Percentiles rank a stretch among this genome's conserved stretches.
phyloP scores from a whole-genome alignment of 306 rosid species.

The Trichosanthes truncata region DNA sequence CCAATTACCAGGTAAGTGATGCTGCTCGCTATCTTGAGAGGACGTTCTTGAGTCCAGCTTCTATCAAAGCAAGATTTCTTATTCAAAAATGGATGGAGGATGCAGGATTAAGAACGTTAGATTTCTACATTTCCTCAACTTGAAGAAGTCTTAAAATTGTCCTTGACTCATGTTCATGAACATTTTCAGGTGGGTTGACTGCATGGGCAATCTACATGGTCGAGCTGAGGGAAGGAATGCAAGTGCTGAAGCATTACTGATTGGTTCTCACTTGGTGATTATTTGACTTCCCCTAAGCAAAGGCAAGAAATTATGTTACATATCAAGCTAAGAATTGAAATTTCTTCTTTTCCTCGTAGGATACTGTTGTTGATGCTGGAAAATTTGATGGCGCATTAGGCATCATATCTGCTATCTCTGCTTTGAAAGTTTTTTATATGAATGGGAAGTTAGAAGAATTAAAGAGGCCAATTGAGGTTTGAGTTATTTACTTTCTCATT shows the following conservation, averaged over 20 bases:
- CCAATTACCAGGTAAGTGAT: constrained; percentile 64
- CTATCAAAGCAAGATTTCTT: constrained; percentile 51
- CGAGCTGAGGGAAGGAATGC: constrained; percentile 70
- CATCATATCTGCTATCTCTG: constrained; percentile 73
- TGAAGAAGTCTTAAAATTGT: neutral
- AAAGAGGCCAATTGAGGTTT: constrained; percentile 77
- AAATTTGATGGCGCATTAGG: constrained; percentile 85
- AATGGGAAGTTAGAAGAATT: constrained; percentile 44
- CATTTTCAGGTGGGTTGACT: constrained; percentile 77
- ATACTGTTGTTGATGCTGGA: constrained; percentile 93
- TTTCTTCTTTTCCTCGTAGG: constrained; percentile 30
- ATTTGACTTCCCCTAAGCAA: neutral
- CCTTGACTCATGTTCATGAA: constrained; percentile 28
- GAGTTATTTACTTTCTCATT: constrained; percentile 13
- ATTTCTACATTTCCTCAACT: constrained; percentile 24
- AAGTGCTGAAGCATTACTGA: constrained; percentile 52
- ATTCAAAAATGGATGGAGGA: constrained; percentile 86
- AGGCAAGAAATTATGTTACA: neutral
- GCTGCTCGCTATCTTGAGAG: constrained; percentile 70
- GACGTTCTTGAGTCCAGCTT: constrained; percentile 85
- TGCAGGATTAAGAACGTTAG: constrained; percentile 94
- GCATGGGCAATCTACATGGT: constrained; percentile 81
- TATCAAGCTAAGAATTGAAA: constrained; percentile 5
- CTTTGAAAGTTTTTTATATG: constrained; percentile 58
- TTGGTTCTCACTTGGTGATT: constrained; percentile 88